A percentile compares a stretch with the other conserved stretches of the same genome.
Evolutionary conservation across 2,329 filamentous ascomycete genomes (phyloP).

Genomic region (Colletotrichum sp.): DNA sequence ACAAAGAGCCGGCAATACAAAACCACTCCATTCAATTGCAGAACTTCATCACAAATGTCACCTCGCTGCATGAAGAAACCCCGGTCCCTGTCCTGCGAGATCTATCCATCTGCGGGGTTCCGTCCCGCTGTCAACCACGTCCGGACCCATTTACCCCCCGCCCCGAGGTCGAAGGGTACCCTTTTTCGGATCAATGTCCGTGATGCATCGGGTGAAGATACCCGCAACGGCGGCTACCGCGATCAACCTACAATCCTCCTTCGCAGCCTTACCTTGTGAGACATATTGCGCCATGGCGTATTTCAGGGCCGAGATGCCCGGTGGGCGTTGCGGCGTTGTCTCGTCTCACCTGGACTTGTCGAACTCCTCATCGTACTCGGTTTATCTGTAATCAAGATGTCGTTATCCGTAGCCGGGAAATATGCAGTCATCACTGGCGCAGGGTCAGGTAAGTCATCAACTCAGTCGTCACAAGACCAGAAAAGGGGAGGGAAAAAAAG

Average conservation of each 20-base stretch:
- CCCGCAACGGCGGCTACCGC: not conserved
- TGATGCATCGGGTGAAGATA: not conserved
- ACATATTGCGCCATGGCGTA: not conserved
- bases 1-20: not conserved
- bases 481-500: too few species aligned
- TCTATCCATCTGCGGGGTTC: not conserved
- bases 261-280: not conserved
- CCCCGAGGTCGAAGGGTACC: not conserved
- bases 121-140: not conserved
- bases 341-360: not conserved
- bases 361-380: not conserved
- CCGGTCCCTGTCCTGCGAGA: not conserved
- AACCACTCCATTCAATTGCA: not conserved
- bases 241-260: not conserved
- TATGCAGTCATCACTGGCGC: conserved; percentile 24
- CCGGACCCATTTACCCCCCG: not conserved
- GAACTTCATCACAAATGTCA: not conserved
- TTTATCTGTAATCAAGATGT: conserved; percentile 6
- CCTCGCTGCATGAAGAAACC: not conserved
- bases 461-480: not conserved
- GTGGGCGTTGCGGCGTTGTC: not conserved
- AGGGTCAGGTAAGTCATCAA: conserved; percentile 26
- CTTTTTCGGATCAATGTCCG: not conserved
- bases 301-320: not conserved
- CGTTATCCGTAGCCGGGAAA: conserved; percentile 28